Base-by-base conservation (phyloP, 2,329 filamentous ascomycete genomes). In the Aspergillus pseudonomiae region DNA sequence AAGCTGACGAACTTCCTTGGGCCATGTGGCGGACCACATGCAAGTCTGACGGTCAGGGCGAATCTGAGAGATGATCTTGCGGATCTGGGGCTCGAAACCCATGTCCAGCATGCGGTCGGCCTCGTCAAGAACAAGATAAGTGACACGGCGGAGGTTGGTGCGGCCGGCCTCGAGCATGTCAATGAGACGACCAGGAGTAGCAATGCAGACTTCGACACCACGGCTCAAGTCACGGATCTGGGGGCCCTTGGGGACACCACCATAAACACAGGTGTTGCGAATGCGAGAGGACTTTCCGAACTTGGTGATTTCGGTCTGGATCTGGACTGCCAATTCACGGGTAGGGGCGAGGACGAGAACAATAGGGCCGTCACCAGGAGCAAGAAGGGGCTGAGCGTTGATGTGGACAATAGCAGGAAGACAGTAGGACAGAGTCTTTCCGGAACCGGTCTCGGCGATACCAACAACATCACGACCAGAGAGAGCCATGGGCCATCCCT, bases 1-100 rank as follows among this genome's bases (percentile, higher is more conserved):
- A 73, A 98, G 86, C 77, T 94, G 91, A 75, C 94, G 92, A 72
- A 99, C 94, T 80, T 98, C 94, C 87, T 97, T 97, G 75, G 95
- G 95, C 94, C 95, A 99, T 7, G 95, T 99, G 72, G 95, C 95
- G 65, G 95, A 99, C 93, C 94, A 99, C 93, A 99, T 97, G 85
- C 95, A 95, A 67, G 95, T 99, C 81, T 99, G 95, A 86, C 95
- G 91, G 79, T 99, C 95, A 60, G 95, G 95, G 72, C 95, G 93
- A 81, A 98, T 98, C 83, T 99, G 95, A 68, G 91, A 87, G 72
- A 99, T 94, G 70, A 99, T 98, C 85, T 98, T 98, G 84, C 95
- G 93, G 75, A 99, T 98, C 81, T 98, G 95, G 70, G 95, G 95
- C 84, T 99, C 95, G 83, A 99, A 98, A 88, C 95, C 95, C 95